Percentiles rank a stretch among this genome's conserved stretches.
Evolutionary conservation across 192 early-diverging fungal species (phyloP).

Genomic region (Backusella sp.): DNA sequence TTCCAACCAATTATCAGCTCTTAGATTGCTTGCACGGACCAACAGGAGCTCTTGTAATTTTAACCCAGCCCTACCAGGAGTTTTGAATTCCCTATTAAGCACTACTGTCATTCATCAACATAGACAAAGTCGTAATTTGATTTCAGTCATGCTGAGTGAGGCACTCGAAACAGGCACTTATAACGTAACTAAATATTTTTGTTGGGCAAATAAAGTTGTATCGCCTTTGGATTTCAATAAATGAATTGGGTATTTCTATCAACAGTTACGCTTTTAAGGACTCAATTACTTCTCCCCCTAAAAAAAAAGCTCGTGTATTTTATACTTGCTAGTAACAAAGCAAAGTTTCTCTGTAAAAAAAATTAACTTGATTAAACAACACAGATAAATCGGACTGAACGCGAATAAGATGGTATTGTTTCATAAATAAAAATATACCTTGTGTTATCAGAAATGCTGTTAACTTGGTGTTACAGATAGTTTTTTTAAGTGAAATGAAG

Average conservation of each 20-base stretch:
- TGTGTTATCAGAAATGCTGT: background rate
- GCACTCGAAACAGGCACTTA: conserved; percentile 81
- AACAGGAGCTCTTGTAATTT: conserved; percentile 81
- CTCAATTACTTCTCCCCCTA: no score
- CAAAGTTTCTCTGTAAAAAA: no score
- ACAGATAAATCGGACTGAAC: no score
- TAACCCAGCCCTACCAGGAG: conserved; percentile 72
- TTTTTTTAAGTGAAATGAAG: background rate
- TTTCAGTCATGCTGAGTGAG: conserved; percentile 61
- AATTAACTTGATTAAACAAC: no score
- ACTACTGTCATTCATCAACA: conserved; percentile 57
- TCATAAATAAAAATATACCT: background rate
- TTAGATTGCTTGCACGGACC: conserved; percentile 67
- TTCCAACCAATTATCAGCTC: conserved; percentile 82
- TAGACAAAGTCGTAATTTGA: conserved; percentile 58
- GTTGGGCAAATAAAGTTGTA: conserved; percentile 59
- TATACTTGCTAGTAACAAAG: no score
- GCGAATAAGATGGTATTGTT: no score
- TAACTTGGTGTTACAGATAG: background rate
- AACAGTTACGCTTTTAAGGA: no score
- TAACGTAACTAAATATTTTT: conserved; percentile 54
- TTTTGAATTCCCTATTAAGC: conserved; percentile 72
- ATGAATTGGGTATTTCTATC: background rate
- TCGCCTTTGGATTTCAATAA: conserved; percentile 7
- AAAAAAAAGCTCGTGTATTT: no score